Evolutionary conservation across 2,329 filamentous ascomycete genomes (phyloP).

Genomic region (Fusarium buharicum): DNA sequence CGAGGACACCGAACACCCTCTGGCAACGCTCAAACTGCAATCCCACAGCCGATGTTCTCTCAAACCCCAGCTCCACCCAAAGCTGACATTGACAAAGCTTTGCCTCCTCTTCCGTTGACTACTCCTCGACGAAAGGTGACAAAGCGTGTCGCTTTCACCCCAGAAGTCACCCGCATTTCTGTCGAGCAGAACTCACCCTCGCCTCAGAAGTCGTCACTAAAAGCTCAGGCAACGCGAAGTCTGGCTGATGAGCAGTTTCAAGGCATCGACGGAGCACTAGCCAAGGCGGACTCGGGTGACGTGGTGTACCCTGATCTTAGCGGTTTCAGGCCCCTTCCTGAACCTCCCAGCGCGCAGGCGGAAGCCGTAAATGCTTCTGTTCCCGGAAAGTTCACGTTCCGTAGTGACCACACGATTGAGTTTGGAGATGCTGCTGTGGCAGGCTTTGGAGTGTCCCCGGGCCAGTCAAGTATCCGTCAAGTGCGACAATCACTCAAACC

Average conservation of each 20-base stretch:
- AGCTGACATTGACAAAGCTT: conserved; percentile 65
- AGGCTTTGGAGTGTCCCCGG: conserved; percentile 67
- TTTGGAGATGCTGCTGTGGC: conserved; percentile 61
- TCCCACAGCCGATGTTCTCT: conserved; percentile 58
- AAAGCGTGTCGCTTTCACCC: conserved; percentile 85
- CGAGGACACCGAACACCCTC: conserved; percentile 53
- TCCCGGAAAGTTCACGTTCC: conserved; percentile 72
- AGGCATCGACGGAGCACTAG: conserved; percentile 45
- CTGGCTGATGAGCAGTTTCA: conserved; percentile 45
- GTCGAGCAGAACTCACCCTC: conserved; percentile 64
- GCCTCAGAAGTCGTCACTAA: conserved; percentile 63
- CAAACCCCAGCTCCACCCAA: conserved; percentile 59
- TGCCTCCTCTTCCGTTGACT: conserved; percentile 65
- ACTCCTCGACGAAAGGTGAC: conserved; percentile 73
- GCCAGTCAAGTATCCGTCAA: conserved; percentile 70
- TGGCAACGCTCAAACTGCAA: conserved; percentile 57
- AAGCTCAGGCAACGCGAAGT: conserved; percentile 51
- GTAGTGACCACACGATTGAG: conserved; percentile 71
- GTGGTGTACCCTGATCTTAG: conserved; percentile 66
- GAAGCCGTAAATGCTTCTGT: conserved; percentile 52
- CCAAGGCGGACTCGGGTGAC: conserved; percentile 46
- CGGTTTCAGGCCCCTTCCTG: conserved; percentile 50
- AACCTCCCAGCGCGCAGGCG: conserved; percentile 39
- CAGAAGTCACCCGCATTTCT: conserved; percentile 66
- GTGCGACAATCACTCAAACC: conserved; percentile 64